Evolutionary conservation across 2,329 filamentous ascomycete genomes (phyloP).

Genomic region (Camptophora hylomeconis): DNA sequence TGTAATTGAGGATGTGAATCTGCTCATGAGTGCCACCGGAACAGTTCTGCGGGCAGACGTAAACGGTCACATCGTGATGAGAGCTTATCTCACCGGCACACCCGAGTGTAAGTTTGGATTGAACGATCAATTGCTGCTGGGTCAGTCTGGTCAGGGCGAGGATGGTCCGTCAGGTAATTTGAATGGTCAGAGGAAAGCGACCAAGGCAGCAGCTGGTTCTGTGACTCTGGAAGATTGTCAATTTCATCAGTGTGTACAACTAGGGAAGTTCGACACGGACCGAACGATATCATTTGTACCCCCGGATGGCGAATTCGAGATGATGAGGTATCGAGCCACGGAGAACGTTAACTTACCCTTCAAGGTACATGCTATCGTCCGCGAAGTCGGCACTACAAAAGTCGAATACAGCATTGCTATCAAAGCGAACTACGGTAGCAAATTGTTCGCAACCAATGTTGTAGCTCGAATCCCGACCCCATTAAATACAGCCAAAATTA

Average conservation of each 20-base stretch:
- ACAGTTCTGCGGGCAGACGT: slow-evolving; percentile 92
- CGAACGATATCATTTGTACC: slow-evolving; percentile 95
- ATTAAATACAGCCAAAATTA: slow-evolving; percentile 88
- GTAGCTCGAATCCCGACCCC: slow-evolving; percentile 89
- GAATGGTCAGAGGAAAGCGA: slow-evolving; percentile 63
- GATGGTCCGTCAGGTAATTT: slow-evolving; percentile 62
- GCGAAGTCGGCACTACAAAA: slow-evolving; percentile 91
- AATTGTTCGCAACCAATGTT: slow-evolving; percentile 95
- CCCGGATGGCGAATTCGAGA: slow-evolving; percentile 92
- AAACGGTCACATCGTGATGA: slow-evolving; percentile 96
- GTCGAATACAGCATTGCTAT: slow-evolving; percentile 98
- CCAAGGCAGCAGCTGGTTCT: slow-evolving; percentile 85
- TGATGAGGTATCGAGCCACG: slow-evolving; percentile 96
- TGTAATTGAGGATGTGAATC: slow-evolving; percentile 96
- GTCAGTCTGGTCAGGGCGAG: slow-evolving; percentile 55
- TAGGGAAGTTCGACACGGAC: slow-evolving; percentile 92
- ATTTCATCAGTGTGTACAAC: slow-evolving; percentile 96
- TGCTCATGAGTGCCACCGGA: slow-evolving; percentile 96
- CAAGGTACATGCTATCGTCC: slow-evolving; percentile 97
- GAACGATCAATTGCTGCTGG: slow-evolving; percentile 88
- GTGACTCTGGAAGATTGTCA: slow-evolving; percentile 97
- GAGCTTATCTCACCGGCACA: slow-evolving; percentile 88
- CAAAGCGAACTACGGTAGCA: slow-evolving; percentile 89
- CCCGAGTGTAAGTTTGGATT: slow-evolving; percentile 98
- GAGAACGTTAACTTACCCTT: slow-evolving; percentile 98